Evolutionary conservation across 495 filamentous ascomycete genomes (phyloP).

Genomic region (Terfezia claveryi): DNA sequence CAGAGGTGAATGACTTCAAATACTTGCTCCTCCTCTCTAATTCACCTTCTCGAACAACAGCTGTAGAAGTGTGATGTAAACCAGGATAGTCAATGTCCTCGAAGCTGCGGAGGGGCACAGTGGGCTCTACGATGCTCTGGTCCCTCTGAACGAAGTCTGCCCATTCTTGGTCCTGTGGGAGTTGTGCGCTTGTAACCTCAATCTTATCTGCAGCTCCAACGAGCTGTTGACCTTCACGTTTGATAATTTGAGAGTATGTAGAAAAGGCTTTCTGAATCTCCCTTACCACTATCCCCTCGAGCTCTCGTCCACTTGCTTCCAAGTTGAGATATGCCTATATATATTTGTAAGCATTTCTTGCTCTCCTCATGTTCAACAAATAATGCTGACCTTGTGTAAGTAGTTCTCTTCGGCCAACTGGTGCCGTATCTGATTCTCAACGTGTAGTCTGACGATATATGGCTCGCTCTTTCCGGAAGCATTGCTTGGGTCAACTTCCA

Average conservation of each 20-base stretch:
- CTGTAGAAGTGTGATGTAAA: conserved; percentile 63
- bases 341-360: conserved; percentile 7
- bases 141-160: conserved; percentile 58
- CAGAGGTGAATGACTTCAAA: conserved; percentile 88
- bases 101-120: conserved; percentile 49
- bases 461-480: conserved; percentile 75
- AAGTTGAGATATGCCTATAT: conserved; percentile 76
- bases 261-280: conserved; percentile 97
- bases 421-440: conserved; percentile 70
- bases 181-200: conserved; percentile 58
- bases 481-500: conserved; percentile 51
- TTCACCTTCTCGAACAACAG: conserved; percentile 71
- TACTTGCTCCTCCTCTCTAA: conserved; percentile 97
- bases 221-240: conserved; percentile 64
- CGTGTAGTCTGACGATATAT: conserved; percentile 59
- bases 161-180: conserved; percentile 89
- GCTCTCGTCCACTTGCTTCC: conserved; percentile 78
- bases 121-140: conserved; percentile 72
- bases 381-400: conserved; percentile 50
- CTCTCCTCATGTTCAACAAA: not conserved
- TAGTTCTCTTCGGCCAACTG: conserved; percentile 98
- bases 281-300: conserved; percentile 85
- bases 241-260: conserved; percentile 70
- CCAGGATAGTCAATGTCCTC: conserved; percentile 89
- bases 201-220: conserved; percentile 62